phyloP scores from a whole-genome alignment of 768 basidiomycete species.

The Austroboletus festivus region DNA sequence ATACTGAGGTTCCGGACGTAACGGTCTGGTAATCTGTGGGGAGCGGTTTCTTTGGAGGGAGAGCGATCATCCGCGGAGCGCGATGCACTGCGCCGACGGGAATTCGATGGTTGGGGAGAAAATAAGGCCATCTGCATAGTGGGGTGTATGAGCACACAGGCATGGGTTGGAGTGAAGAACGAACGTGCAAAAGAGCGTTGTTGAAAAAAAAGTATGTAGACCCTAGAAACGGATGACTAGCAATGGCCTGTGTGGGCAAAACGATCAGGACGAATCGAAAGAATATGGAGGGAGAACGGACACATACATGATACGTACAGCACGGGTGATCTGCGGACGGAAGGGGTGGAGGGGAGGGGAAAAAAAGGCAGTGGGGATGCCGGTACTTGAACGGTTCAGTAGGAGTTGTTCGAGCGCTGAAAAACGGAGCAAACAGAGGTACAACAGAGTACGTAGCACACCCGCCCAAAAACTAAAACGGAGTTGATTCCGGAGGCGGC shows the following conservation, averaged over 20 bases:
- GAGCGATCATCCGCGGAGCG: conserved; percentile 16
- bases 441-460: conserved; percentile 15
- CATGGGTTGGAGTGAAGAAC: too few relatives aligned
- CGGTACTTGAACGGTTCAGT: not conserved
- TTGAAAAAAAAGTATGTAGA: too few relatives aligned
- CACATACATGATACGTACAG: conserved; percentile 20
- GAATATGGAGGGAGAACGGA: not conserved
- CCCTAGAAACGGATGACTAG: too few relatives aligned
- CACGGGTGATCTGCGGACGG: conserved; percentile 4
- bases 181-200: too few relatives aligned
- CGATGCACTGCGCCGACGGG: conserved; percentile 16
- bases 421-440: conserved; percentile 13
- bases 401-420: not conserved
- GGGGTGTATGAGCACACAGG: too few relatives aligned
- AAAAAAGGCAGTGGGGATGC: not conserved
- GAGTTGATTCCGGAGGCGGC: conserved; percentile 13
- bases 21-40: conserved; percentile 13
- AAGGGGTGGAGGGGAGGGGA: not conserved
- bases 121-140: conserved; percentile 22
- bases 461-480: conserved; percentile 15
- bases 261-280: conserved; percentile 11
- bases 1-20: conserved; percentile 10
- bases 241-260: too few relatives aligned
- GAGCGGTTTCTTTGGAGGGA: conserved; percentile 1
- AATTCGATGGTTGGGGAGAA: not conserved